Evolutionary conservation across 345 rosid genomes (phyloP).

Genomic region (Eucalyptus regnans): DNA sequence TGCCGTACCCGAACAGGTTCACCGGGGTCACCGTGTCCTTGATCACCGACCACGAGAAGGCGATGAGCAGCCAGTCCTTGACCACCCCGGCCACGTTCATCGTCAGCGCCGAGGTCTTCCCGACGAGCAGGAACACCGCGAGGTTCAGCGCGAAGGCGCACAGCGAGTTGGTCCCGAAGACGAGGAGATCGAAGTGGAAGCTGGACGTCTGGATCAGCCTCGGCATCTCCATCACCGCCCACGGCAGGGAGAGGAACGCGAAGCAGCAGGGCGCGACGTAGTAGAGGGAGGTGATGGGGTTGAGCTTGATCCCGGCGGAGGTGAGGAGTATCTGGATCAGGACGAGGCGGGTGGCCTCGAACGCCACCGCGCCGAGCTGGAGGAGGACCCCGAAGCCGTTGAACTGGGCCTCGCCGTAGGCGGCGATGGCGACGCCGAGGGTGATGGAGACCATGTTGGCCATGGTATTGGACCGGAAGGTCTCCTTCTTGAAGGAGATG

Average conservation of each 20-base stretch:
- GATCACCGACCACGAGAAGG: background rate
- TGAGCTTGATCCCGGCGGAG: slow-evolving; percentile 18
- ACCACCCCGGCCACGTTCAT: background rate
- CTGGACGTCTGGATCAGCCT: slow-evolving; percentile 9
- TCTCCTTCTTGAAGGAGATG: slow-evolving; percentile 11
- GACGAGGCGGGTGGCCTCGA: slow-evolving; percentile 33
- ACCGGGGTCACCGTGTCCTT: background rate
- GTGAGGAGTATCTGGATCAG: slow-evolving; percentile 30
- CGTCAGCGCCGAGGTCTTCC: background rate
- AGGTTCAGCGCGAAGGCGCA: background rate
- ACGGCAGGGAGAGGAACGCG: slow-evolving; percentile 25
- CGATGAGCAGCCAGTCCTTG: background rate
- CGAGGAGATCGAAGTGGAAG: background rate
- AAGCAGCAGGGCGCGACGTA: slow-evolving; percentile 37
- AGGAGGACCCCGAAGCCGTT: slow-evolving; percentile 22
- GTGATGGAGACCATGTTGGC: slow-evolving; percentile 31
- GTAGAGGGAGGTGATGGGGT: slow-evolving; percentile 29
- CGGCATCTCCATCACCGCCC: slow-evolving; percentile 29
- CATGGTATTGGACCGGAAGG: slow-evolving; percentile 20
- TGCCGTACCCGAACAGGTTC: background rate
- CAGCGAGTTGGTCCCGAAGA: background rate
- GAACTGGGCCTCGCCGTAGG: slow-evolving; percentile 35
- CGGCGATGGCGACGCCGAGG: slow-evolving; percentile 30
- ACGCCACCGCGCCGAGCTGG: slow-evolving; percentile 34
- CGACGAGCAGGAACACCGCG: background rate